Evolutionary conservation across 2,329 filamentous ascomycete species (phyloP), one percentile per base, ranked within the genome.

Genomic region (Aspergillus uvarum): DNA sequence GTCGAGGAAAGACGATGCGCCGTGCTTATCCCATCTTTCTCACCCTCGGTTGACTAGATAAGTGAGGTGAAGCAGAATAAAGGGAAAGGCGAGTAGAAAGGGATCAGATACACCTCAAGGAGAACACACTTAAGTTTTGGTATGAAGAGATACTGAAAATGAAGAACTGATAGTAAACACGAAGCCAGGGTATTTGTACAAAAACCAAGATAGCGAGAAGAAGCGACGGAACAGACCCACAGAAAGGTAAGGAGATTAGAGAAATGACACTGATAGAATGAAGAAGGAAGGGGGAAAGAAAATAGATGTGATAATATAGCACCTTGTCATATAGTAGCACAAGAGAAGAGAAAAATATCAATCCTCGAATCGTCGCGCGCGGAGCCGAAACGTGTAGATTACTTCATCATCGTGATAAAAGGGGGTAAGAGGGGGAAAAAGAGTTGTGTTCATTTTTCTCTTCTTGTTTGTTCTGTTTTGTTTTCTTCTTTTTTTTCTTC

Each of bases 181-280:
- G 5, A 61, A 62, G 32, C 52, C 59, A 65, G 63, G 60, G 60
- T 65, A 66, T 67, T 67, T 60, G 55, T 65, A 64, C 60, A 64
- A 54, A 47, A 57, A 35, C 11, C 50, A 50, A 47, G 12, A 56
- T 19, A 55, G 59, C 21, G 31, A 32, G 56, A 55, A 16, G 38
- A 26, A 42, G 38, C 38, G 16, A 19, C 16, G 16, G 16, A 14
- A 16, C 14, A n/a, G 26, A 26, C 26, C 26, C 26, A 26, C 26
- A 2, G 26, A 26, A 42, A 42, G 14, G n/a, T 42, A 42, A 14
- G 16, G 6, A 7, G 6, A 42, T 42, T n/a, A 42, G 38, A 42
- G 38, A 38, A 56, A 26, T 54, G 50, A 55, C 51, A 52, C n/a
- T 22, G 35, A 38, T 19, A 56, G 11, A 55, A 63, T 21, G 26